phyloP scores from a whole-genome alignment of 1,284 basidiomycete species.

The Apiotrichum montevideense region DNA sequence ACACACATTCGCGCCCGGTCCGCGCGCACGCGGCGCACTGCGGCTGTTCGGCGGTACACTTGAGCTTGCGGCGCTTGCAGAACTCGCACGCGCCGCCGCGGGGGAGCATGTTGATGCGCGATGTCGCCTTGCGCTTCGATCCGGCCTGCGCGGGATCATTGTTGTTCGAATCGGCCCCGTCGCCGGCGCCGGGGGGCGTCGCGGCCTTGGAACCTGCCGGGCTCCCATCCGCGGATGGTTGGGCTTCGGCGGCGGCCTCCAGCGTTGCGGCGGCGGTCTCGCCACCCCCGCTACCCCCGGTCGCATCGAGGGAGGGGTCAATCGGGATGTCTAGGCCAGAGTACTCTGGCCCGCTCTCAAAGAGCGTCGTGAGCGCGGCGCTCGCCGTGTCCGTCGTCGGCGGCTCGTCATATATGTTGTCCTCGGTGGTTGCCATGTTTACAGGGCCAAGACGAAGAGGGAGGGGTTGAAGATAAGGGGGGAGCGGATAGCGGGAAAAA shows the following conservation, averaged over 20 bases:
- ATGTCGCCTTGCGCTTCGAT: conserved; percentile 35
- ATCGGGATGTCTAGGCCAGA: conserved; percentile 2
- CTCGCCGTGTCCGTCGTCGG: conserved; percentile 2
- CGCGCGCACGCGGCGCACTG: conserved; percentile 38
- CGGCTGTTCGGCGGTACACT: conserved; percentile 42
- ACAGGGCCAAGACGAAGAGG: background rate
- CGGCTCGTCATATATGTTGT: background rate
- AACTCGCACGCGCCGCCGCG: conserved; percentile 47
- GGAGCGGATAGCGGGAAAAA: too few relatives aligned
- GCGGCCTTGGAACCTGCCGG: too few relatives aligned
- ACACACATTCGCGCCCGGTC: conserved; percentile 37
- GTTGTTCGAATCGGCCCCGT: too few relatives aligned
- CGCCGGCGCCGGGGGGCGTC: too few relatives aligned
- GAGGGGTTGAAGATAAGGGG: too few relatives aligned
- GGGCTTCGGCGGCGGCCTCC: too few relatives aligned
- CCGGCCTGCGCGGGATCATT: background rate
- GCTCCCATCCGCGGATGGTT: too few relatives aligned
- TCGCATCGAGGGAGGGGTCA: background rate
- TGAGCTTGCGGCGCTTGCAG: conserved; percentile 46
- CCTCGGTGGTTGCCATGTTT: background rate
- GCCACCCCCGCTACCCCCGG: too few relatives aligned
- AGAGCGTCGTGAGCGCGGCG: conserved; percentile 15
- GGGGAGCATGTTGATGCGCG: conserved; percentile 39
- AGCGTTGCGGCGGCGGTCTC: too few relatives aligned
- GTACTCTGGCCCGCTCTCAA: conserved; percentile 6